Base-by-base conservation (phyloP, 1,284 basidiomycete genomes). In the Coniferiporia sulphurascens region DNA sequence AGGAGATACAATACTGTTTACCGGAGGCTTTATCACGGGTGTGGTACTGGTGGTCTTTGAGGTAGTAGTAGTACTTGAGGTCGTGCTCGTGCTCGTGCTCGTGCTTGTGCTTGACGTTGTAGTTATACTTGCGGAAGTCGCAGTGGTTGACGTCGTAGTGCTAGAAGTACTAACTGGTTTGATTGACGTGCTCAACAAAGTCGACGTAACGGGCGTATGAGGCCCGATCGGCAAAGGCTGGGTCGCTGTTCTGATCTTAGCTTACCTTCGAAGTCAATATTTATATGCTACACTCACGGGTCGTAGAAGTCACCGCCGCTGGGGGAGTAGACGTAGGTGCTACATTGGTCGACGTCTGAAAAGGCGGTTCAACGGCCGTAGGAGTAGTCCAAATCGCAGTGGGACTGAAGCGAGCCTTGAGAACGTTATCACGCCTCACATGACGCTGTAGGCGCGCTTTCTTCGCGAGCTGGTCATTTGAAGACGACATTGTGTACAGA, bases 391-490 rank as follows among this genome's bases (percentile, higher is more conserved):
- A 41, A 9, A 48, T 4, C 17, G 44, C 21, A 10, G 46, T 46
- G 17, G 38, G 41, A 17, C 36, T 35, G 35, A 45, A 41, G 27
- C 52, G 48, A 44, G 54, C 43, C 43, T 55, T 50, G 27, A 55
- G 49, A 22, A 32, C 22, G 32, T 52, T 55, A 27, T 44, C 19
- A 52, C 59, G 59, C 38, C 52, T 49, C 43, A 48, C 53, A 19
- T 52, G 54, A 13, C 59, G 59, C 34, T 41, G 32, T 46, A 55
- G 34, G 17, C 59, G 59, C 36, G 54, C 41, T 32, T 43, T 51
- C 54, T 56, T 60, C 27, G 27, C 21, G 27, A 51, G 38, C 13
- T 50, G 53, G 15, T 22, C 49, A 7, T 45, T 35, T 32, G 36
- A 27, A 6, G 45, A 52, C 49, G 45, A 32, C 56, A 58, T 52